Conservation (phyloP, 176 grass and related monocot species). For the Phoenix dactylifera region DNA sequence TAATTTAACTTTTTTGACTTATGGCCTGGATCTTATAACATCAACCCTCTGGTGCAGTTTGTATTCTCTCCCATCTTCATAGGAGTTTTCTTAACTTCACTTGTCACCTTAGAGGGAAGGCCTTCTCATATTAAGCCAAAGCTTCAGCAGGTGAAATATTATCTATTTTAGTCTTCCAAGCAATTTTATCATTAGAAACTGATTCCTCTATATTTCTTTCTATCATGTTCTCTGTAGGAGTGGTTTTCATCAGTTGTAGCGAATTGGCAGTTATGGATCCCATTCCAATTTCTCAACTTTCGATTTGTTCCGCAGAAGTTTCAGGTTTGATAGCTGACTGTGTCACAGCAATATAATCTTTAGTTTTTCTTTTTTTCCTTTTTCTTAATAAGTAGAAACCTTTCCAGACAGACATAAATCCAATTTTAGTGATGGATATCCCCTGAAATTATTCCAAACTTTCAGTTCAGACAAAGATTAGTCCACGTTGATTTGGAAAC, state of each 20-base stretch:
- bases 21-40: no score
- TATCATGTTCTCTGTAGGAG: conserved; percentile 35
- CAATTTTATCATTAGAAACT: no score
- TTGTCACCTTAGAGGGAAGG: conserved; percentile 73
- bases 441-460: no score
- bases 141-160: conserved; percentile 67
- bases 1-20: no score
- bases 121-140: conserved; percentile 69
- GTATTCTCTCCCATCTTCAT: conserved; percentile 89
- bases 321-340: conserved; percentile 41
- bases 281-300: conserved; percentile 96
- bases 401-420: no score
- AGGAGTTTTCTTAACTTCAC: conserved; percentile 73
- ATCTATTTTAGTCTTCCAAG: background rate
- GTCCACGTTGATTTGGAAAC: no score
- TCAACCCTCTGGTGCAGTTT: conserved; percentile 28
- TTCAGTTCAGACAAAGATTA: no score
- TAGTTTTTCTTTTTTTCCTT: background rate
- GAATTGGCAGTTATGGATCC: conserved; percentile 96
- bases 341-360: background rate
- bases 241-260: conserved; percentile 65
- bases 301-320: conserved; percentile 87
- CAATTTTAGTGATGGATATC: no score
- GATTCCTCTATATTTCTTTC: conserved; percentile 5
- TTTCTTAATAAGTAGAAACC: background rate